Evolutionary conservation across 2,329 filamentous ascomycete genomes (phyloP), one percentile per base, ranked within the genome.

Genomic region (Tolypocladium tropicale): DNA sequence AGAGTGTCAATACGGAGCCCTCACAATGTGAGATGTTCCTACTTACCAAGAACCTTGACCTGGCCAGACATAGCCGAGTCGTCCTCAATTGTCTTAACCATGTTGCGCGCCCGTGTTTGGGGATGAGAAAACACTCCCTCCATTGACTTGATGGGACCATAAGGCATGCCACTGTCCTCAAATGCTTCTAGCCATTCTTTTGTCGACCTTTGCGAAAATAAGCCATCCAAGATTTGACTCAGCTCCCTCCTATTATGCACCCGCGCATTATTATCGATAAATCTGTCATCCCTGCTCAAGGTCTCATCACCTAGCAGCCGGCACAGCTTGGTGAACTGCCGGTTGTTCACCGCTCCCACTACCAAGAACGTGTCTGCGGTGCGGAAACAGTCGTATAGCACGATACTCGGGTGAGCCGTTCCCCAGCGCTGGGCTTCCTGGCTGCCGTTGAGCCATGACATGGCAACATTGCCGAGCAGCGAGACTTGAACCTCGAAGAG

Each of bases 81-180:
- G 18, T 56, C 59, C 7, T 67, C 37, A 2, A 74, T 64, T 12
- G 55, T 18, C 4, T 55, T 32, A 16, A 63, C 46, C 72, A 75
- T 74, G 54, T 68, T 61, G 30, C 73, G 65, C 0, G 73, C 75
- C 21, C 60, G 43, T 0, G 70, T 70, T 58, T 78, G 75, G 6
- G 73, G 72, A 59, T 77, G 75, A 6, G 65, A 60, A 57, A 78
- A 77, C 0, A 71, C 74, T 32, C 64, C 63, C 57, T 77, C 67
- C 43, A 78, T 70, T 2, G 64, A 73, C 58, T 78, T 78, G 39
- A 78, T 73, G 1, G 75, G 70, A 0, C 70, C 75, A 65, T 77
- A 75, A 0, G 76, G 73, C 60, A 79, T 65, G 2, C 73, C 74
- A 30, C 69, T 74, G 0, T 70, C 70, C 23, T 75, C 71, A 53